These are phyloP conservation scores for Curvularia hawaiiensis DNA, from an alignment of 2,329 filamentous ascomycete species.

Conservation along the genomic window DNA sequence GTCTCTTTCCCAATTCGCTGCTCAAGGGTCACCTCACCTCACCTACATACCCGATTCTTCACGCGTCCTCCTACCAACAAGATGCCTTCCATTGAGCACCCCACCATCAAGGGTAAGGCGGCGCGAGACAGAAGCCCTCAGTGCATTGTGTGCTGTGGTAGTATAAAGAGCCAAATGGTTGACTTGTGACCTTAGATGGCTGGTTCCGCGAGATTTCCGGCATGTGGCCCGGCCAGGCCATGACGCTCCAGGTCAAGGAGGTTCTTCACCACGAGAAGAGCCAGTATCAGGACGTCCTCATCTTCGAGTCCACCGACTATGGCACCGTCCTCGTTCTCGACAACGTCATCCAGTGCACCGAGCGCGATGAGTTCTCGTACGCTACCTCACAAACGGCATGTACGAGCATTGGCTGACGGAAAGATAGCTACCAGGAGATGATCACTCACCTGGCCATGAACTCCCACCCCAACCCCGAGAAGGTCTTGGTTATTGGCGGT, in stretches of 20 bases:
- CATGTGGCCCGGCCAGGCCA: conserved; percentile 99
- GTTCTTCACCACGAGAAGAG: conserved; percentile 99
- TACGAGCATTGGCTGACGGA: conserved; percentile 20
- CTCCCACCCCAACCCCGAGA: conserved; percentile 97
- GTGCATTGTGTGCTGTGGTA: background rate
- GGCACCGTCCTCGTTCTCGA: conserved; percentile 96
- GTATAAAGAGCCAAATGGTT: background rate
- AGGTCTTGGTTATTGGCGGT: conserved; percentile 96
- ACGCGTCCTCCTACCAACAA: conserved; percentile 44
- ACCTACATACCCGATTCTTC: conserved; percentile 2
- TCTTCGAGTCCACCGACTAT: conserved; percentile 98
- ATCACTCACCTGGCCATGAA: conserved; percentile 98
- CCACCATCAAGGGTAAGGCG: conserved; percentile 72
- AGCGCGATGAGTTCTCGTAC: conserved; percentile 95
- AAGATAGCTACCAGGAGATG: conserved; percentile 90
- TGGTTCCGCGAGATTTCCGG: conserved; percentile 99
- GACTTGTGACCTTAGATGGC: conserved; percentile 72
- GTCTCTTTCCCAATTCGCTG: conserved; percentile 15
- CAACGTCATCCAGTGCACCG: conserved; percentile 98
- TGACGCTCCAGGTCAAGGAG: conserved; percentile 90
- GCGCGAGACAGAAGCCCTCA: background rate
- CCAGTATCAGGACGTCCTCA: conserved; percentile 97
- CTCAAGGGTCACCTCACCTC: background rate
- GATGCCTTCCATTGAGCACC: conserved; percentile 73
- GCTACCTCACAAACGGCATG: conserved; percentile 26